A percentile compares a stretch with the other conserved stretches of the same genome.
These are phyloP conservation scores for Acmispon strigosus DNA, from an alignment of 306 rosid species.

Conservation along the genomic window DNA sequence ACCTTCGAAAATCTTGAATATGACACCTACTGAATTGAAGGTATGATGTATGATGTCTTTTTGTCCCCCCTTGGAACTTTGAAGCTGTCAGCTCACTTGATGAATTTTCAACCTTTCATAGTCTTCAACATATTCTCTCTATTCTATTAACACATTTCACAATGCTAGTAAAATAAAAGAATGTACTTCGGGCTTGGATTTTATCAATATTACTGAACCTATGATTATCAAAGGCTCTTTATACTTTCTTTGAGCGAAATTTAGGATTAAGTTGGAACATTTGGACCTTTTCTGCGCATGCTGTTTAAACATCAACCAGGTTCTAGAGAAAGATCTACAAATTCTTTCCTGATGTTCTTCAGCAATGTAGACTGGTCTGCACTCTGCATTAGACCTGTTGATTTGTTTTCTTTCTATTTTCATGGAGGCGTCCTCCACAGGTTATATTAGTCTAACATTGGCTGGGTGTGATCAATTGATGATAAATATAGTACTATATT, in stretches of 20 bases:
- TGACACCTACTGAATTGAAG: constrained; percentile 88
- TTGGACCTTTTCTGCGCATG: background rate
- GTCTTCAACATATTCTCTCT: background rate
- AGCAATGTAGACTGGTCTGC: background rate
- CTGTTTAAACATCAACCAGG: background rate
- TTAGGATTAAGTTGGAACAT: background rate
- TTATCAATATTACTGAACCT: too few species aligned
- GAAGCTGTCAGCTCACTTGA: background rate
- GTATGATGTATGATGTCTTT: constrained; percentile 29
- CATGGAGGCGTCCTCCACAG: background rate
- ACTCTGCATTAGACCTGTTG: background rate
- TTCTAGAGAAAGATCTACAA: constrained; percentile 2
- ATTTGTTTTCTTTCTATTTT: constrained; percentile 9
- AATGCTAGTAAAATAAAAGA: background rate
- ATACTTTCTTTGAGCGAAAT: too few species aligned
- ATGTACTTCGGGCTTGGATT: background rate
- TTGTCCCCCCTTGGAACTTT: background rate
- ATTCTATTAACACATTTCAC: background rate
- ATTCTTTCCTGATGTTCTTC: background rate
- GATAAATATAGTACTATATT: background rate
- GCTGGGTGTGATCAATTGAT: background rate
- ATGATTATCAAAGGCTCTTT: too few species aligned
- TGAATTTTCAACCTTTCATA: background rate
- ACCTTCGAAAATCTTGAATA: constrained; percentile 63
- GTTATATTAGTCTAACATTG: background rate